Percentiles rank a stretch among this genome's conserved stretches.
phyloP scores from a whole-genome alignment of 495 filamentous ascomycete genomes.

The Apiosordaria backusii region DNA sequence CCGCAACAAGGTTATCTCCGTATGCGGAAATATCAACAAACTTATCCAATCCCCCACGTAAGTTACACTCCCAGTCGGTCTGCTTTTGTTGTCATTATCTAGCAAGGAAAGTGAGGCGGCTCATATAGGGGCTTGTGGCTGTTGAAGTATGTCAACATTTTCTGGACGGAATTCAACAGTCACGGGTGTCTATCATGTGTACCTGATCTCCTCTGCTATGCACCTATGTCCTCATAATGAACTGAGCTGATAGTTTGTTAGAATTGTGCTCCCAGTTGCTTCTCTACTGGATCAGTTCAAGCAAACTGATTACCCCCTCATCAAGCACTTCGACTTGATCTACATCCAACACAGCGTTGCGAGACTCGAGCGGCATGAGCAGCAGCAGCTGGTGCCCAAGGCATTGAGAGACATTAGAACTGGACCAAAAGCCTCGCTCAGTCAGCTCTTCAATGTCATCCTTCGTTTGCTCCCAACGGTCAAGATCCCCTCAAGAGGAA shows the following conservation, averaged over 20 bases:
- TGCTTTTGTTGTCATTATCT: background rate
- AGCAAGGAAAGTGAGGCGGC: background rate
- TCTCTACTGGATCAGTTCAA: slow-evolving; percentile 89
- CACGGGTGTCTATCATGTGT: background rate
- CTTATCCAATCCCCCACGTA: slow-evolving; percentile 44
- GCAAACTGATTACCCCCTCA: slow-evolving; percentile 60
- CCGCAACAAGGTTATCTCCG: slow-evolving; percentile 71
- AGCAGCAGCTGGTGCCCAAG: slow-evolving; percentile 62
- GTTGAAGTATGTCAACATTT: background rate
- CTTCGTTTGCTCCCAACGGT: slow-evolving; percentile 70
- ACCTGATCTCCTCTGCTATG: background rate
- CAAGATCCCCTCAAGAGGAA: slow-evolving; percentile 69
- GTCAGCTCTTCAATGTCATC: slow-evolving; percentile 80
- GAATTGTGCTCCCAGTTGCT: slow-evolving; percentile 78
- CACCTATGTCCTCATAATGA: background rate
- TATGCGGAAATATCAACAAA: slow-evolving; percentile 62
- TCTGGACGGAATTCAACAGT: background rate
- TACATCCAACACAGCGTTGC: slow-evolving; percentile 86
- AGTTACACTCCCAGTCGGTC: slow-evolving; percentile 4
- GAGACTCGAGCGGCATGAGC: slow-evolving; percentile 53
- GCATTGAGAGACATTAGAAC: slow-evolving; percentile 69
- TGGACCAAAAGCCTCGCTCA: slow-evolving; percentile 60
- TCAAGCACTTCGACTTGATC: slow-evolving; percentile 83
- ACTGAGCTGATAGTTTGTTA: slow-evolving; percentile 20
- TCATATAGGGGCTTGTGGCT: background rate